Percentiles rank a stretch among this genome's conserved stretches.
phyloP scores from a whole-genome alignment of 495 filamentous ascomycete species.

The Penicillium waksmanii region DNA sequence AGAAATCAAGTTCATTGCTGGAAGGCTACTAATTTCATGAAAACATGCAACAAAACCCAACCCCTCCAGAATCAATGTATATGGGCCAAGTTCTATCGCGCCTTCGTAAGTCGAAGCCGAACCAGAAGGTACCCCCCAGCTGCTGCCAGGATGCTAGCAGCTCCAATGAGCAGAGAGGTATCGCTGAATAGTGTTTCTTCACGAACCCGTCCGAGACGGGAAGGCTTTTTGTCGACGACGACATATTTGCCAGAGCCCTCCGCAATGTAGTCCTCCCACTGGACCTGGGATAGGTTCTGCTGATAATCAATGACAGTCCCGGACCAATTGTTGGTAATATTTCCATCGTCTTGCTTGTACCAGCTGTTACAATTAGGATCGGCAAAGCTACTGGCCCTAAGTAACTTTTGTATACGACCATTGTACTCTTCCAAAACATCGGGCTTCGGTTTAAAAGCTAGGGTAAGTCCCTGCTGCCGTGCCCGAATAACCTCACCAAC shows the following conservation, averaged over 20 bases:
- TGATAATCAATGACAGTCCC: constrained; percentile 57
- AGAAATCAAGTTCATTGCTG: not conserved
- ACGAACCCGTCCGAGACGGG: constrained; percentile 43
- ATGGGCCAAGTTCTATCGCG: not conserved
- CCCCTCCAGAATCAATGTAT: not conserved
- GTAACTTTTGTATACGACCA: constrained; percentile 43
- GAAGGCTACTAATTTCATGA: not conserved
- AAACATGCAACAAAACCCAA: not conserved
- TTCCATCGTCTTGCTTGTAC: constrained; percentile 58
- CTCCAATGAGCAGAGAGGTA: constrained; percentile 36
- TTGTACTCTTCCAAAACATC: constrained; percentile 47
- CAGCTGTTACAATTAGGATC: constrained; percentile 58
- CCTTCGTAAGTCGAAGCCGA: constrained; percentile 9
- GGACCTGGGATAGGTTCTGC: constrained; percentile 40
- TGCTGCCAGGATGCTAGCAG: constrained; percentile 29
- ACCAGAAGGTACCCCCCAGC: constrained; percentile 19
- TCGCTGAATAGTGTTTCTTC: constrained; percentile 48
- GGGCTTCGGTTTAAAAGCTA: constrained; percentile 44
- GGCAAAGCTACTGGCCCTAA: constrained; percentile 51
- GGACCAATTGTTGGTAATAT: constrained; percentile 61
- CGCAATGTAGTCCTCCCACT: constrained; percentile 53
- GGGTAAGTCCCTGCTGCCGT: constrained; percentile 34
- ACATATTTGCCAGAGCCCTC: constrained; percentile 39
- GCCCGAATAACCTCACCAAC: constrained; percentile 44
- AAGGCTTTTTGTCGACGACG: constrained; percentile 36